phyloP scores from a whole-genome alignment of 2,329 filamentous ascomycete genomes.

The Nemania sp. region DNA sequence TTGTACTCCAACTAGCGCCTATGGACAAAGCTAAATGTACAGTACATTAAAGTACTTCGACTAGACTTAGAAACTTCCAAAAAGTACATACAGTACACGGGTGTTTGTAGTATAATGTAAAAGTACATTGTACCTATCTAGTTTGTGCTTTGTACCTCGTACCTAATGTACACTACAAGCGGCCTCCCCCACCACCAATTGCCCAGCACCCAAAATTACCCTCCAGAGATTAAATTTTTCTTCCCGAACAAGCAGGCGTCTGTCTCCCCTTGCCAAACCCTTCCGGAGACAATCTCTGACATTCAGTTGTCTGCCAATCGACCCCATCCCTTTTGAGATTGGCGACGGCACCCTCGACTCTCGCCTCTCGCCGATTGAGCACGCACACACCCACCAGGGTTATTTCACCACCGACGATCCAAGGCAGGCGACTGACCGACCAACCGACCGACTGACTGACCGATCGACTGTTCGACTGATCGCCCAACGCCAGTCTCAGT shows the following conservation, averaged over 20 bases:
- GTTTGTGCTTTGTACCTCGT: too few relatives aligned
- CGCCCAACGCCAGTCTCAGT: slow-evolving; percentile 15
- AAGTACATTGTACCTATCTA: too few relatives aligned
- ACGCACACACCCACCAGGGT: background rate
- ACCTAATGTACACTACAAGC: slow-evolving; percentile 11
- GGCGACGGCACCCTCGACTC: slow-evolving; percentile 25
- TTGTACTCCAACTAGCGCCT: too few relatives aligned
- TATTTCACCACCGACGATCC: too few relatives aligned
- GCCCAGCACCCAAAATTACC: slow-evolving; percentile 34
- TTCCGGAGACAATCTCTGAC: slow-evolving; percentile 29
- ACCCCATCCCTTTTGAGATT: slow-evolving; percentile 25
- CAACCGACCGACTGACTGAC: background rate
- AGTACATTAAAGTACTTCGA: too few relatives aligned
- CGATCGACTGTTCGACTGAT: background rate
- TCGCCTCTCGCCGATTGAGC: background rate
- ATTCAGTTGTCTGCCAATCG: slow-evolving; percentile 33
- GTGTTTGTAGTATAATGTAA: too few relatives aligned
- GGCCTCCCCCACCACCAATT: slow-evolving; percentile 29
- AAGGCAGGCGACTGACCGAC: background rate
- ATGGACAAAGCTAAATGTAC: too few relatives aligned
- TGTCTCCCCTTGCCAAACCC: slow-evolving; percentile 36
- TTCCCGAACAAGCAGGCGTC: slow-evolving; percentile 36
- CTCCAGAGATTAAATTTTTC: slow-evolving; percentile 36
- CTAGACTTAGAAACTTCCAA: too few relatives aligned
- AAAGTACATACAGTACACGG: too few relatives aligned